phyloP scores from a whole-genome alignment of 768 basidiomycete species.

The Pleurotus eryngii region DNA sequence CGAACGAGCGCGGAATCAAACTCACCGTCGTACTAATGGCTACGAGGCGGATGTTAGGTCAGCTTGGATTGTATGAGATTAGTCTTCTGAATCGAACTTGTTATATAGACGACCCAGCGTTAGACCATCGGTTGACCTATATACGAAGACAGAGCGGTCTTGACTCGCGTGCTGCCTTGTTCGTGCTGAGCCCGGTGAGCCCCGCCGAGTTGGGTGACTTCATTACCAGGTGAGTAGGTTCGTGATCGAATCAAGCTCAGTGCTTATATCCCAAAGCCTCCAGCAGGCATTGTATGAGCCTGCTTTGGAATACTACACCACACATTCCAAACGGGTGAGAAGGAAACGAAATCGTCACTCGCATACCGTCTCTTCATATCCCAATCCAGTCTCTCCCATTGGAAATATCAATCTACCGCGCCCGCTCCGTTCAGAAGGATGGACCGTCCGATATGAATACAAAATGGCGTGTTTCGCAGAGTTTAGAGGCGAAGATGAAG shows the following conservation, averaged over 20 bases:
- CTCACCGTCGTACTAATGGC: slow-evolving; percentile 92
- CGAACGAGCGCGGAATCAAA: slow-evolving; percentile 86
- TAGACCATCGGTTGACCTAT: slow-evolving; percentile 82
- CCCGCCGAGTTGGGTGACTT: slow-evolving; percentile 86
- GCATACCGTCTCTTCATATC: slow-evolving; percentile 49
- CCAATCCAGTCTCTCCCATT: slow-evolving; percentile 44
- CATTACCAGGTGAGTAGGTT: slow-evolving; percentile 58
- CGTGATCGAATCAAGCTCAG: neutral
- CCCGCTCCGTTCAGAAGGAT: slow-evolving; percentile 79
- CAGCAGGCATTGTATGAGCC: slow-evolving; percentile 88
- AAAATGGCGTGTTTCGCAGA: slow-evolving; percentile 98
- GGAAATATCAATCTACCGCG: slow-evolving; percentile 43
- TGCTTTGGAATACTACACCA: slow-evolving; percentile 89
- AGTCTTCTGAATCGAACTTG: neutral
- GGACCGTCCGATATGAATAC: slow-evolving; percentile 96
- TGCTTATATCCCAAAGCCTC: slow-evolving; percentile 44
- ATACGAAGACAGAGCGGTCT: slow-evolving; percentile 86
- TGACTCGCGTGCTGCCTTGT: slow-evolving; percentile 88
- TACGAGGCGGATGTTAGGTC: slow-evolving; percentile 84
- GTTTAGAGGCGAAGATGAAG: slow-evolving; percentile 88
- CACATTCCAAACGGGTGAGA: slow-evolving; percentile 88
- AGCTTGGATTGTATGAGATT: slow-evolving; percentile 17
- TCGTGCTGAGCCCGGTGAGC: slow-evolving; percentile 91
- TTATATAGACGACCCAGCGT: slow-evolving; percentile 69
- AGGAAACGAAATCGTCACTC: slow-evolving; percentile 85